A percentile compares a stretch with the other conserved stretches of the same genome.
Conservation (phyloP, 1,139 yeast species). For the Saccharomyces uvarum region DNA sequence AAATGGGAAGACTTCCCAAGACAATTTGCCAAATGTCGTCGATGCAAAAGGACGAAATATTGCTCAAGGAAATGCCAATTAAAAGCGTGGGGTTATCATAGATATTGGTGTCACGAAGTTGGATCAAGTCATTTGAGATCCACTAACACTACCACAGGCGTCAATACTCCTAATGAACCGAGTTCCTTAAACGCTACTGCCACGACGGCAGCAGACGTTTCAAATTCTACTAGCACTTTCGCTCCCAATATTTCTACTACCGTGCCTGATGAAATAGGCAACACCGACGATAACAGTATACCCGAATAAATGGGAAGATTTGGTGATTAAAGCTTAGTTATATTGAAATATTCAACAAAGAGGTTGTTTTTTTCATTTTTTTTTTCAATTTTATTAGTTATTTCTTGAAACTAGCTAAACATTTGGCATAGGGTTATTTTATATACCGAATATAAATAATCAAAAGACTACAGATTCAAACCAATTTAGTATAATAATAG, state of each 20-base stretch:
- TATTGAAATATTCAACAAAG: neutral
- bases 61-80: conserved; percentile 90
- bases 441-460: neutral
- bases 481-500: neutral
- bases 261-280: conserved; percentile 6
- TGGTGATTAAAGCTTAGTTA: neutral
- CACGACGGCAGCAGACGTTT: neutral
- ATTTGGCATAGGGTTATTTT: neutral
- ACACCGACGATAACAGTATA: conserved; percentile 19
- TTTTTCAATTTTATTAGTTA: neutral
- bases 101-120: conserved; percentile 71
- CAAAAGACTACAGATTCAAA: neutral
- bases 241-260: conserved; percentile 1
- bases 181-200: neutral
- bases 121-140: conserved; percentile 11
- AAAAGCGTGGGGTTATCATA: conserved; percentile 85
- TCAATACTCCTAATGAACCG: conserved; percentile 7
- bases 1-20: conserved; percentile 87
- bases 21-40: conserved; percentile 88
- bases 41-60: conserved; percentile 91
- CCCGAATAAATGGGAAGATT: neutral
- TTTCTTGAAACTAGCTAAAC: neutral
- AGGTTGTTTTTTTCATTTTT: neutral
- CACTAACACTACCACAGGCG: conserved; percentile 5
- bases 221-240: conserved; percentile 5